Conservation (phyloP, 805 yeast species). For the Wickerhamomyces alni region DNA sequence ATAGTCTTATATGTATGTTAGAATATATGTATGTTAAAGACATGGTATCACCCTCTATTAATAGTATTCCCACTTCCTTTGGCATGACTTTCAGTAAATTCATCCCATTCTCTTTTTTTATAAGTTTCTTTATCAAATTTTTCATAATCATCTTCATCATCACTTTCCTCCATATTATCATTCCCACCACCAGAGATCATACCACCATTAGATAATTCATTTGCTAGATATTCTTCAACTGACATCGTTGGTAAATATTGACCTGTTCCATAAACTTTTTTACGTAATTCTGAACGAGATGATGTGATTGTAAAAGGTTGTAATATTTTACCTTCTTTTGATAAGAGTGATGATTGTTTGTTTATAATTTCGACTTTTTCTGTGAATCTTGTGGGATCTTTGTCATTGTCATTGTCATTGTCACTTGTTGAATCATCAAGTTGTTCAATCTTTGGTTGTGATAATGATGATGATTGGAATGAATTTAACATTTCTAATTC, state of each 20-base stretch:
- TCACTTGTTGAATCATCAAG: slow-evolving; percentile 12
- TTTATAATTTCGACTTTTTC: slow-evolving; percentile 52
- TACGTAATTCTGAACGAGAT: slow-evolving; percentile 56
- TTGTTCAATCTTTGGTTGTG: slow-evolving; percentile 23
- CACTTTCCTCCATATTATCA: slow-evolving; percentile 27
- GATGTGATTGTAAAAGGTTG: slow-evolving; percentile 87
- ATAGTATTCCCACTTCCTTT: slow-evolving; percentile 89
- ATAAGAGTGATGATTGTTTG: slow-evolving; percentile 51
- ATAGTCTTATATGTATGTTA: no score
- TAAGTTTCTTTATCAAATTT: slow-evolving; percentile 61
- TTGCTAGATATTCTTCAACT: slow-evolving; percentile 84
- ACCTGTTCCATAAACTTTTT: slow-evolving; percentile 83
- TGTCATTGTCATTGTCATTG: slow-evolving; percentile 11
- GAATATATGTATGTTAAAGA: no score
- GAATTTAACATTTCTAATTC: slow-evolving; percentile 60
- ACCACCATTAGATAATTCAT: slow-evolving; percentile 82
- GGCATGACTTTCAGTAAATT: slow-evolving; percentile 78
- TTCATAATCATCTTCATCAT: slow-evolving; percentile 55
- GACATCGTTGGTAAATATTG: slow-evolving; percentile 92
- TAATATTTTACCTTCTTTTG: slow-evolving; percentile 71
- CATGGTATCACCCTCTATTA: slow-evolving; percentile 51
- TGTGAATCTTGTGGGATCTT: slow-evolving; percentile 47
- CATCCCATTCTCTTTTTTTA: slow-evolving; percentile 87
- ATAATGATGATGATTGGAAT: slow-evolving; percentile 36
- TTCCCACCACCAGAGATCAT: slow-evolving; percentile 45